A percentile compares a stretch with the other conserved stretches of the same genome.
Conservation (phyloP, 306 rosid species). For the Arachis hypogaea region DNA sequence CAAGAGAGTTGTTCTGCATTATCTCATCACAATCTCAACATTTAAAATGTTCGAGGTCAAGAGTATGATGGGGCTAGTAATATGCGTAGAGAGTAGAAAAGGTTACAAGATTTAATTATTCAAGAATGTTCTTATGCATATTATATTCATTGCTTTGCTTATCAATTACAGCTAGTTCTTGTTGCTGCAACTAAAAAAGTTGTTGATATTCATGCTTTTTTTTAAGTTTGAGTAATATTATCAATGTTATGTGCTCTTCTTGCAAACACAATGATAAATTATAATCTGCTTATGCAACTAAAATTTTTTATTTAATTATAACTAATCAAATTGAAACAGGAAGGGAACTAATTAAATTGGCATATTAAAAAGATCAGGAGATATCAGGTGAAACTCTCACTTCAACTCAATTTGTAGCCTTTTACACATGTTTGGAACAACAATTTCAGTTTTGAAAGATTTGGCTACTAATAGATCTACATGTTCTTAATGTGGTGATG, state of each 20-base stretch:
- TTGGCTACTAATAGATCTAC: not conserved
- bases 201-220: slow-evolving; percentile 1
- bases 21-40: no score
- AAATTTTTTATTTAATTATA: not conserved
- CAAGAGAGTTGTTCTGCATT: no score
- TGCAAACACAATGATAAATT: not conserved
- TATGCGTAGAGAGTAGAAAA: no score
- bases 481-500: not conserved
- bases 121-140: no score
- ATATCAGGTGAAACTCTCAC: not conserved
- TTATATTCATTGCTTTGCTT: no score
- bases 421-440: no score
- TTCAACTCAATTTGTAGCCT: not conserved
- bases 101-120: no score
- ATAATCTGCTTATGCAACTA: not conserved
- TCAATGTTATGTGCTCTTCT: not conserved
- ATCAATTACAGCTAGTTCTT: no score
- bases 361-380: not conserved
- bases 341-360: not conserved
- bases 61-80: no score
- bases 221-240: not conserved
- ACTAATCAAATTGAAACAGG: not conserved
- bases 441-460: no score
- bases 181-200: not conserved
- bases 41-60: no score